phyloP scores from a whole-genome alignment of 345 rosid genomes.

The Leavenworthia alabamica region DNA sequence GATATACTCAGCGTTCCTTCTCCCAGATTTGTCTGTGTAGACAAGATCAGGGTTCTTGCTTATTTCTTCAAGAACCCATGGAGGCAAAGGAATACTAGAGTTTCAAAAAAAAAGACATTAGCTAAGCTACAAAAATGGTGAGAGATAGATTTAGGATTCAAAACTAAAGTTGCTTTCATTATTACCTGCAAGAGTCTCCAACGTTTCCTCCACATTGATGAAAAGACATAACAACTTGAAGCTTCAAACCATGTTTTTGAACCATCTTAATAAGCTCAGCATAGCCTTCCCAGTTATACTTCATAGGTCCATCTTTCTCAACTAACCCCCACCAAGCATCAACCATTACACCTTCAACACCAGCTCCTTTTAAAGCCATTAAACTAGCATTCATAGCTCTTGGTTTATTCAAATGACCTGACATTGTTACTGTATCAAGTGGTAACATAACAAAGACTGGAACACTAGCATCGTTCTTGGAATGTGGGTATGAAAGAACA shows the following conservation, averaged over 20 bases:
- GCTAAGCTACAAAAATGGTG: constrained; percentile 9
- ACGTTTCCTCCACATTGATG: constrained; percentile 99
- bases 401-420: constrained; percentile 71
- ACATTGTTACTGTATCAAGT: constrained; percentile 61
- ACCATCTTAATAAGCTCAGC: constrained; percentile 86
- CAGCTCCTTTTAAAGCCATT: constrained; percentile 91
- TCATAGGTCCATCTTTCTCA: constrained; percentile 90
- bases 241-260: constrained; percentile 71
- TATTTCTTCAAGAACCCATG: constrained; percentile 96
- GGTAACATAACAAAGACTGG: constrained; percentile 96
- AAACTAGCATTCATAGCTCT: constrained; percentile 83
- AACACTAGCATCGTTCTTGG: constrained; percentile 40
- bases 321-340: constrained; percentile 99
- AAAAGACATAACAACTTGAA: constrained; percentile 93
- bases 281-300: constrained; percentile 95
- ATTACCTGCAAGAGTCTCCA: constrained; percentile 99
- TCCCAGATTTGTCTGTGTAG: constrained; percentile 83
- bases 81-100: constrained; percentile 81
- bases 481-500: constrained; percentile 38
- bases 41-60: constrained; percentile 85
- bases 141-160: no score
- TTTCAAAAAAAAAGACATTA: background rate
- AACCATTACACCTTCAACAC: constrained; percentile 95
- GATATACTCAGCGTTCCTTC: constrained; percentile 88
- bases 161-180: no score